A percentile compares a stretch with the other conserved stretches of the same genome.
These are phyloP conservation scores for Neurospora sp. DNA, from an alignment of 495 filamentous ascomycete species.

Conservation along the genomic window DNA sequence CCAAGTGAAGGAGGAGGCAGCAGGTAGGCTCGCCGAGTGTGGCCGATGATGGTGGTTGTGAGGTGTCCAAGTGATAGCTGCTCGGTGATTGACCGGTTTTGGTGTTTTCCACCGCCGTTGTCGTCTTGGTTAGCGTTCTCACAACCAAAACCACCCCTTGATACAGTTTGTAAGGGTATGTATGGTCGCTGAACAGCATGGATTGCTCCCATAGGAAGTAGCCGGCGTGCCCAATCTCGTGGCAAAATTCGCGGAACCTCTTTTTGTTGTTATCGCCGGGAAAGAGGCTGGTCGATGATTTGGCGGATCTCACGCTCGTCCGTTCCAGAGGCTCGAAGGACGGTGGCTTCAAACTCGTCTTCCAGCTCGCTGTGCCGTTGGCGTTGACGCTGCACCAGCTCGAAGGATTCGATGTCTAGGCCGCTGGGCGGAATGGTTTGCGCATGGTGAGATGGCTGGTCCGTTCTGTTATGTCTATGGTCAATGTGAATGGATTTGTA, in stretches of 20 bases:
- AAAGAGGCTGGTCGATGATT: slow-evolving; percentile 47
- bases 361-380: slow-evolving; percentile 41
- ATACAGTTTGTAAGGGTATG: slow-evolving; percentile 4
- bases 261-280: slow-evolving; percentile 24
- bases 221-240: slow-evolving; percentile 1
- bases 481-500: background rate
- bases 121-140: background rate
- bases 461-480: background rate
- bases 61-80: slow-evolving; percentile 7
- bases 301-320: slow-evolving; percentile 34
- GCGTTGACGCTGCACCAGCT: slow-evolving; percentile 32
- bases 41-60: slow-evolving; percentile 27
- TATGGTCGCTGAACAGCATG: slow-evolving; percentile 19
- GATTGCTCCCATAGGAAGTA: background rate
- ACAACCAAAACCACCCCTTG: too few relatives aligned
- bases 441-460: background rate
- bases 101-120: background rate
- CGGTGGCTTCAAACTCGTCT: slow-evolving; percentile 47
- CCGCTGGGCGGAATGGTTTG: slow-evolving; percentile 5
- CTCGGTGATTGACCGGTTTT: background rate
- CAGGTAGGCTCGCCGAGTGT: background rate
- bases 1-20: background rate
- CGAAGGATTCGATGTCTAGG: slow-evolving; percentile 18
- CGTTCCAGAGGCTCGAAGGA: slow-evolving; percentile 42
- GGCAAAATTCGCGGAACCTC: slow-evolving; percentile 17